A percentile compares a stretch with the other conserved stretches of the same genome.
Evolutionary conservation across 192 early-diverging fungal species (phyloP).

Genomic region (Rhizophagus clarus): DNA sequence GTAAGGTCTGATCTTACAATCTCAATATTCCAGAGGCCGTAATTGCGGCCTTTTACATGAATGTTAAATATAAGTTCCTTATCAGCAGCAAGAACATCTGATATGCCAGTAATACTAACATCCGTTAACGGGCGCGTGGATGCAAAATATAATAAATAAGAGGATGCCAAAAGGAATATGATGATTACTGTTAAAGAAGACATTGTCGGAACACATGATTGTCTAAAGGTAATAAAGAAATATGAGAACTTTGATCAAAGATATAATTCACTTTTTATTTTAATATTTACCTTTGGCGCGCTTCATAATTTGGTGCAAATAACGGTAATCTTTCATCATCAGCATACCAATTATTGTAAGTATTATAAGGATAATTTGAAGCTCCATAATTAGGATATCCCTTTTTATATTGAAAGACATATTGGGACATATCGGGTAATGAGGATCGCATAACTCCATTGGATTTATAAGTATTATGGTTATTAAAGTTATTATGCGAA

Average conservation of each 20-base stretch:
- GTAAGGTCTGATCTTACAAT: constrained; percentile 59
- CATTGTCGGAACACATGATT: neutral
- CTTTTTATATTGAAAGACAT: constrained; percentile 12
- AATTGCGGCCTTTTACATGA: constrained; percentile 59
- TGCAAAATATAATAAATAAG: constrained; percentile 44
- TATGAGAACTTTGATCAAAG: too few species aligned
- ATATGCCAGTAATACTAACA: constrained; percentile 50
- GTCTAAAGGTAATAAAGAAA: neutral
- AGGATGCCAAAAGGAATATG: constrained; percentile 28
- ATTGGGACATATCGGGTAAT: constrained; percentile 25
- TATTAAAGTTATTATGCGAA: neutral
- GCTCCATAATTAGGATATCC: constrained; percentile 24
- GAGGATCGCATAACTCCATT: constrained; percentile 24
- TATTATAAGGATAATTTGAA: constrained; percentile 5
- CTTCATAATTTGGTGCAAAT: constrained; percentile 17
- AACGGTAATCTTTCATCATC: constrained; percentile 17
- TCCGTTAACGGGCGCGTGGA: constrained; percentile 51
- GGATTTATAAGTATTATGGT: constrained; percentile 4
- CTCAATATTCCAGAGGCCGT: constrained; percentile 59
- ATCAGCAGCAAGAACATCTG: constrained; percentile 64
- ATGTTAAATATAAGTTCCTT: constrained; percentile 71
- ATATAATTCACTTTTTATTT: neutral
- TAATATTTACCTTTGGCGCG: neutral
- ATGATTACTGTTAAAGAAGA: constrained; percentile 16
- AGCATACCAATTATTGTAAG: constrained; percentile 12